Percentiles rank a stretch among this genome's conserved stretches.
These are phyloP conservation scores for Fusarium proliferatum DNA, from an alignment of 2,329 filamentous ascomycete genomes.

Conservation along the genomic window DNA sequence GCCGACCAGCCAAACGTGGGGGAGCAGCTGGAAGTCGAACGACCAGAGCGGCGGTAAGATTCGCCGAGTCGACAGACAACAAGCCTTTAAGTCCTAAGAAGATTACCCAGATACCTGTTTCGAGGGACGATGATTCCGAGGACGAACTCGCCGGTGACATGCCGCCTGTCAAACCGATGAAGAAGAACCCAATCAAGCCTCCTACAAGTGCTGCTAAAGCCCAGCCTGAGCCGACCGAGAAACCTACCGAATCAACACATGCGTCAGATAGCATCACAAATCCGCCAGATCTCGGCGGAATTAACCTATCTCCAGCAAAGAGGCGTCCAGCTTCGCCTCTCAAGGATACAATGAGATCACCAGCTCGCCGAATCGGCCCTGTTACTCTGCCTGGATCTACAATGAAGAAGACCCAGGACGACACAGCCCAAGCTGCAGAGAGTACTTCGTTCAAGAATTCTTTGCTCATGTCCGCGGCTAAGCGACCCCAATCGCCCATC, in stretches of 20 bases:
- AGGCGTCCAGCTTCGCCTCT: slow-evolving; percentile 63
- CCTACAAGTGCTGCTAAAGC: slow-evolving; percentile 39
- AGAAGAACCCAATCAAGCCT: slow-evolving; percentile 67
- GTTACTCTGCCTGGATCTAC: slow-evolving; percentile 49
- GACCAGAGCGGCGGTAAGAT: slow-evolving; percentile 51
- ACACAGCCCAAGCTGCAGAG: slow-evolving; percentile 25
- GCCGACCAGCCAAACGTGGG: slow-evolving; percentile 58
- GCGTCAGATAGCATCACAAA: slow-evolving; percentile 47
- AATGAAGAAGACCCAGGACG: slow-evolving; percentile 42
- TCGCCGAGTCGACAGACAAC: slow-evolving; percentile 51
- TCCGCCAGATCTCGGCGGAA: slow-evolving; percentile 51
- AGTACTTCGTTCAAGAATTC: slow-evolving; percentile 56
- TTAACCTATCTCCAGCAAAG: slow-evolving; percentile 67
- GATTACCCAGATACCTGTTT: slow-evolving; percentile 66
- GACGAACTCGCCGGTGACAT: slow-evolving; percentile 68
- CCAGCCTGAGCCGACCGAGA: slow-evolving; percentile 23
- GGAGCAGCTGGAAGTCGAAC: slow-evolving; percentile 46
- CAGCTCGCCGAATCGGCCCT: slow-evolving; percentile 59
- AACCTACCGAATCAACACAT: slow-evolving; percentile 41
- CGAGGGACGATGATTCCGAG: slow-evolving; percentile 64
- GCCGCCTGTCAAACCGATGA: slow-evolving; percentile 62
- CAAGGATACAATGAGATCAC: slow-evolving; percentile 67
- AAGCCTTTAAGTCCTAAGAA: slow-evolving; percentile 73
- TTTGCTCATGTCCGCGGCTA: slow-evolving; percentile 63
- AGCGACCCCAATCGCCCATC: slow-evolving; percentile 59